A percentile compares a stretch with the other conserved stretches of the same genome.
Evolutionary conservation across 1,284 basidiomycete genomes (phyloP).

Genomic region (Stereum hirsutum): DNA sequence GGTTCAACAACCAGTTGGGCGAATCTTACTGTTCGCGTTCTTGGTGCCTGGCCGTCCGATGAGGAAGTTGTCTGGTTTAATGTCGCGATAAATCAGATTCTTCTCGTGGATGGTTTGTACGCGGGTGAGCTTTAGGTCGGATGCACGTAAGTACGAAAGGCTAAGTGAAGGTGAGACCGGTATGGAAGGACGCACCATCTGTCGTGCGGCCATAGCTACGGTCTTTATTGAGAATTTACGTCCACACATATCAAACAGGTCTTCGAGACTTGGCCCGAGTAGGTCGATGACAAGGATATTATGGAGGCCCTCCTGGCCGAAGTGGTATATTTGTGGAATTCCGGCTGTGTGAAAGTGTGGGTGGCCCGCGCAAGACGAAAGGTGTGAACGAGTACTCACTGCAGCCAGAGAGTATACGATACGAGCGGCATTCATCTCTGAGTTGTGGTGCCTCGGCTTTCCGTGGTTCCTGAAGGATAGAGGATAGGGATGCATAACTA

Average conservation of each 20-base stretch:
- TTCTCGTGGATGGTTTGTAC: conserved; percentile 96
- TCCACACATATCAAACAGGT: conserved; percentile 94
- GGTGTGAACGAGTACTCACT: conserved; percentile 45
- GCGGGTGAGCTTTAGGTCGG: conserved; percentile 55
- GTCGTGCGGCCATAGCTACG: conserved; percentile 93
- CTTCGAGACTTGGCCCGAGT: conserved; percentile 87
- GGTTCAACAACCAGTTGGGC: neutral
- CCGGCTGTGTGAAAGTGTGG: conserved; percentile 44
- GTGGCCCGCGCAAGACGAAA: neutral
- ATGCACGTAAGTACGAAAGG: neutral
- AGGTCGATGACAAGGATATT: conserved; percentile 97
- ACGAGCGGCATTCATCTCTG: conserved; percentile 93
- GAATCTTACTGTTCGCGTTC: conserved; percentile 57
- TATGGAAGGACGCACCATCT: conserved; percentile 64
- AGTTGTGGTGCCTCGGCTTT: conserved; percentile 96
- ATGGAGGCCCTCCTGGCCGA: conserved; percentile 95
- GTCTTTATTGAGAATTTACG: conserved; percentile 94
- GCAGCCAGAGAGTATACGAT: conserved; percentile 90
- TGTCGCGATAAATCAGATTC: conserved; percentile 95
- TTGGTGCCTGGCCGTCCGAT: conserved; percentile 89
- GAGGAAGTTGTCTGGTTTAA: conserved; percentile 97
- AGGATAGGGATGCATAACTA: conserved; percentile 6
- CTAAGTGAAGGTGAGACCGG: neutral
- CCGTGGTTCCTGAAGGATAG: conserved; percentile 68
- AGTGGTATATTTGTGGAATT: conserved; percentile 95